Evolutionary conservation across 169 alveolate species (phyloP), one percentile per base, ranked within the genome.

Genomic region (Blepharisma undulans): DNA sequence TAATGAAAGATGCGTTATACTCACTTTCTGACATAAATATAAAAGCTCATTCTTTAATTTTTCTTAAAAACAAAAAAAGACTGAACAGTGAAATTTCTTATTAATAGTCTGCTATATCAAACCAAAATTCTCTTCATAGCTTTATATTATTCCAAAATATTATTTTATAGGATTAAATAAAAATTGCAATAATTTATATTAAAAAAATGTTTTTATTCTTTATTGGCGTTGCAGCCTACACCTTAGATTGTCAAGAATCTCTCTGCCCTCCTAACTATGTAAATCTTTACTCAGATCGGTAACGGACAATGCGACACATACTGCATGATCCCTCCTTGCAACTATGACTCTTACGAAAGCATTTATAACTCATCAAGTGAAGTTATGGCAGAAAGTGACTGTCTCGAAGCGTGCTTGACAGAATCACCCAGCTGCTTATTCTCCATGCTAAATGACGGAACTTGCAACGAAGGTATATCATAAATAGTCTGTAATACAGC

Each of bases 321-420:
- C 29, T 84, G 89, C 48, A 84, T 84, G 89, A 84, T 14, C 10
- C 89, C 89, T 10, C 82, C 34, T 29, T 84, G 89, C 78, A 84
- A 84, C 78, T 84, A 84, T 30, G 89, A 84, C 89, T 48, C 89
- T 7, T 25, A 22, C n/a, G 89, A 34, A 48, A 48, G 66, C 66
- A 48, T 48, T 18, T 48, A 48, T n/a, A 29, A 79, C 16, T n/a
- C 36, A 30, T 2, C 87, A n/a, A 2, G 30, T 21, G 61, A 79
- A 33, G 16, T 30, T 27, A 29, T 25, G 87, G 66, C 66, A 48
- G 7, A 12, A 48, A 48, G 66, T 5, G 81, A 74, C 81, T 74
- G 81, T 29, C 81, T 74, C 8, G 81, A 29, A 27, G 81, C 30
- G 8, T 74, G 81, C 10, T 18, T 48, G 7, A 48, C 2, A 48